Evolutionary conservation across 768 basidiomycete genomes (phyloP).

Genomic region (Leucocoprinus sp.): DNA sequence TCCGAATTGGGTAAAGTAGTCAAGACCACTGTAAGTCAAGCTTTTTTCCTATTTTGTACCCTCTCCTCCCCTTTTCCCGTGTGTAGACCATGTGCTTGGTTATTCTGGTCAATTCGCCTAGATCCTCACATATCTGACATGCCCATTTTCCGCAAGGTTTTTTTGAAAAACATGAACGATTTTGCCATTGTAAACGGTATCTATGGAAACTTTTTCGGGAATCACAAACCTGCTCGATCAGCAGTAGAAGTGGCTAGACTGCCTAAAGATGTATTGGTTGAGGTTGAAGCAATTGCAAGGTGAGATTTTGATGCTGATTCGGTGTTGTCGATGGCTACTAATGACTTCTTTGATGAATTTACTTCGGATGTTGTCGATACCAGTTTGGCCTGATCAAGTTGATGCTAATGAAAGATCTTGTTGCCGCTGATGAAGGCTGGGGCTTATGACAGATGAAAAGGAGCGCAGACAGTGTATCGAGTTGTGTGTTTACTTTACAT

Average conservation of each 20-base stretch:
- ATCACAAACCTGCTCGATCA: conserved; percentile 89
- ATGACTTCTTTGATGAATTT: background rate
- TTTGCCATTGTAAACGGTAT: conserved; percentile 76
- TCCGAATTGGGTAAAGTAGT: conserved; percentile 73
- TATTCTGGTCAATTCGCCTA: background rate
- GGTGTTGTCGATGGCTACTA: background rate
- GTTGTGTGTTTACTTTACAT: conserved; percentile 43
- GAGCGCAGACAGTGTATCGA: conserved; percentile 3
- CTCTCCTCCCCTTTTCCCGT: background rate
- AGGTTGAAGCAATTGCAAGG: conserved; percentile 88
- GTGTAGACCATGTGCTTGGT: background rate
- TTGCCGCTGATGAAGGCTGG: background rate
- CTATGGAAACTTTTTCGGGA: conserved; percentile 80
- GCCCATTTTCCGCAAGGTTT: conserved; percentile 46
- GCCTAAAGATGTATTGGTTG: conserved; percentile 86
- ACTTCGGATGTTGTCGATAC: background rate
- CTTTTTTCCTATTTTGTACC: background rate
- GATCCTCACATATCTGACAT: background rate
- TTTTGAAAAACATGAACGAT: conserved; percentile 89
- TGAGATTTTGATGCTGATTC: conserved; percentile 21
- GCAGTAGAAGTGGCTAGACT: conserved; percentile 85
- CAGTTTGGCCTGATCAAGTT: background rate
- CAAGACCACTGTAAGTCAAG: conserved; percentile 75
- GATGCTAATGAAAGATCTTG: background rate
- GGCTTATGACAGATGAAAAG: background rate